Evolutionary conservation across 768 basidiomycete species (phyloP), one percentile per base, ranked within the genome.

Genomic region (Kwoniella heveanensis): DNA sequence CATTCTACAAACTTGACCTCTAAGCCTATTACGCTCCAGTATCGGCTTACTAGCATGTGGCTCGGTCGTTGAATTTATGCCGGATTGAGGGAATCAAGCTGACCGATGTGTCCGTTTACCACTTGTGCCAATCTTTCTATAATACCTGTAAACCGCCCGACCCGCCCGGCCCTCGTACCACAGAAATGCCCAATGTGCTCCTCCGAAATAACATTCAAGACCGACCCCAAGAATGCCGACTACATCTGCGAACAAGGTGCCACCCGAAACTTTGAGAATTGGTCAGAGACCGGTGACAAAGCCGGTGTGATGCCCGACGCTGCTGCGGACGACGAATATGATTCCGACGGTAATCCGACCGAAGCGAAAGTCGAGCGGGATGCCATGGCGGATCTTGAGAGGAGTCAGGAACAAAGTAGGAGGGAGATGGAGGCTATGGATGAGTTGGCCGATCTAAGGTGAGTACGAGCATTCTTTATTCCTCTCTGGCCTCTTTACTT

Each of bases 171-270:
- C n/a, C n/a, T n/a, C n/a, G n/a, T 49, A 26, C 24, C 1, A 12
- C 59, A 79, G 78, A 95, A 80, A 78, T 83, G 95, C 74, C 94
- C 93, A 15, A 82, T 93, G 39, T 99, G 96, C 78, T 96, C 93
- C 2, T 90, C 95, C 9, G 96, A 99, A 79, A 98, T 99, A 69
- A 98, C 96, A 0, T 99, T 99, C 87, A 98, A 98, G 81, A 99
- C 96, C 0, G 95, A 99, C 77, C 95, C 95, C 21, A 95, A 95
- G 71, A 80, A 70, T 46, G 80, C 70, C 26, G 73, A 78, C 64
- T 77, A 74, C 50, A 70, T 84, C 21, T 92, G 91, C 47, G 95
- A 99, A 81, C 95, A 97, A 75, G 96, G 96, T 29, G 96, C 96
- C 27, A 92, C 90, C 3, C 87, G 96, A 4, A 99, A 98, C 78